Percentiles rank a stretch among this genome's conserved stretches.
Conservation (phyloP, 2,329 filamentous ascomycete genomes). For the Fusarium poae region DNA sequence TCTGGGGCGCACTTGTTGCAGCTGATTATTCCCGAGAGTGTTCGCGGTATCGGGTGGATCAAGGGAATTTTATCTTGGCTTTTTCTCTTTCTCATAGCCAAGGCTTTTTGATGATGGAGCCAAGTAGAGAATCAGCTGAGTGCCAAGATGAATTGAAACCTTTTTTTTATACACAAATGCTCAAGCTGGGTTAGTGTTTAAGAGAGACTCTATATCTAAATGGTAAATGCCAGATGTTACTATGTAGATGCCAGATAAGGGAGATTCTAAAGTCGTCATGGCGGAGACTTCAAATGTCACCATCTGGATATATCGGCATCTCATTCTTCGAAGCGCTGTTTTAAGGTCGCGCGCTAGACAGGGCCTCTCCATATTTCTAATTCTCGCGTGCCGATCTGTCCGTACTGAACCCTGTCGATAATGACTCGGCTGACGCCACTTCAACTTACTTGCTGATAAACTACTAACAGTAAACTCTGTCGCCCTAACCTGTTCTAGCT, state of each 20-base stretch:
- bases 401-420: conserved; percentile 39
- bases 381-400: conserved; percentile 49
- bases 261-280: conserved; percentile 38
- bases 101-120: not conserved
- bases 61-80: conserved; percentile 33
- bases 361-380: conserved; percentile 46
- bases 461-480: conserved; percentile 1
- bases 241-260: not conserved
- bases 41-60: conserved; percentile 48
- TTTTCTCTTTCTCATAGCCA: not conserved
- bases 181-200: not conserved
- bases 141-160: not conserved
- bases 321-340: conserved; percentile 24
- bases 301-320: conserved; percentile 50
- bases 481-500: conserved; percentile 14
- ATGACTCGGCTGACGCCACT: conserved; percentile 41
- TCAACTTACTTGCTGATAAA: conserved; percentile 15
- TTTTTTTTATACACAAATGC: too few species aligned
- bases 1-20: conserved; percentile 44
- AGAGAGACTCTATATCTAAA: not conserved
- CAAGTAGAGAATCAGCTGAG: not conserved
- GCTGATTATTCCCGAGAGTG: conserved; percentile 48
- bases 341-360: conserved; percentile 41
- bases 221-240: too few species aligned
- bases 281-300: conserved; percentile 22